A percentile compares a stretch with the other conserved stretches of the same genome.
These are phyloP conservation scores for Termitomyces heimii DNA, from an alignment of 768 basidiomycete genomes.

Conservation along the genomic window DNA sequence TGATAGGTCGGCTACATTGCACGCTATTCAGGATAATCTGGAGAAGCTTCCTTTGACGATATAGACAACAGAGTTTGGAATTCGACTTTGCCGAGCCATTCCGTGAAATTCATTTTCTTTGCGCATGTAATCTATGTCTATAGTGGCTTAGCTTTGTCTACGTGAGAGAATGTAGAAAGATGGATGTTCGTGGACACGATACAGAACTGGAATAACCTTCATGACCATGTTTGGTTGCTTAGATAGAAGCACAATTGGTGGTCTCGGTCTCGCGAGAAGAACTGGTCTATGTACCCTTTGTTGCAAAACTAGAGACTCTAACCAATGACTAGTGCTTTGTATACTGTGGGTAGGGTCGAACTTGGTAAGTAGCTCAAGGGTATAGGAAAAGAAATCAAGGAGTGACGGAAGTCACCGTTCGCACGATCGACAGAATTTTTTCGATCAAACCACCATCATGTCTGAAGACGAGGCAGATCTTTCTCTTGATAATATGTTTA, in stretches of 20 bases:
- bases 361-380: too few species aligned
- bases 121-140: background rate
- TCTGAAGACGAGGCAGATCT: conserved; percentile 11
- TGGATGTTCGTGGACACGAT: background rate
- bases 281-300: too few species aligned
- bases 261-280: too few species aligned
- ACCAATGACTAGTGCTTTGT: too few species aligned
- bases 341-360: too few species aligned
- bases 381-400: too few species aligned
- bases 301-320: too few species aligned
- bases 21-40: conserved; percentile 25
- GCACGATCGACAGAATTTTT: background rate
- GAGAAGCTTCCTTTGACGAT: conserved; percentile 18
- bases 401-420: too few species aligned
- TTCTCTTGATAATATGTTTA: conserved; percentile 33
- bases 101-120: too few species aligned
- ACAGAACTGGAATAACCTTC: background rate
- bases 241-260: too few species aligned
- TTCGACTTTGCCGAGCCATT: background rate
- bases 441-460: conserved; percentile 6
- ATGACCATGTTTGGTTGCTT: background rate
- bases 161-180: background rate
- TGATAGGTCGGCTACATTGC: conserved; percentile 27
- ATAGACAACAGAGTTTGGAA: background rate
- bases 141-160: background rate